A percentile compares a stretch with the other conserved stretches of the same genome.
Evolutionary conservation across 2,329 filamentous ascomycete genomes (phyloP).

Genomic region (Parastagonospora nodorum): DNA sequence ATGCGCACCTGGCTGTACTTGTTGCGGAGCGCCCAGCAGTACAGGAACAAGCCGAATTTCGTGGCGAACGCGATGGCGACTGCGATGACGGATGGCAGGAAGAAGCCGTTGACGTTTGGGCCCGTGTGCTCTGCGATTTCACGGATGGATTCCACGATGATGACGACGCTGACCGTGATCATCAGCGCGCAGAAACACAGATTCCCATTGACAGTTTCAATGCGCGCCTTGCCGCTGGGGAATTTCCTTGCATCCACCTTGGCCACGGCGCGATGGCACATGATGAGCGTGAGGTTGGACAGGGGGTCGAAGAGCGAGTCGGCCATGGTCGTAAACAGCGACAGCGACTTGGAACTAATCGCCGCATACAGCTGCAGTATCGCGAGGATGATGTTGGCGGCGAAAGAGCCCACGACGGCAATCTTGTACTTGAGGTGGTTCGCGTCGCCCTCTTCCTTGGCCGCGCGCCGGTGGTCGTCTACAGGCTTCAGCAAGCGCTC

Average conservation of each 20-base stretch:
- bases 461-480: slow-evolving; percentile 84
- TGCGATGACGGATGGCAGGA: slow-evolving; percentile 82
- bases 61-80: slow-evolving; percentile 83
- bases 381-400: slow-evolving; percentile 79
- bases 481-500: slow-evolving; percentile 89
- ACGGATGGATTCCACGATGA: slow-evolving; percentile 84
- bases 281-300: slow-evolving; percentile 84
- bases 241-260: slow-evolving; percentile 85
- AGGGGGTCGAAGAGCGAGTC: slow-evolving; percentile 93
- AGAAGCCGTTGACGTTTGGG: slow-evolving; percentile 65
- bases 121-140: slow-evolving; percentile 63
- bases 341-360: slow-evolving; percentile 84
- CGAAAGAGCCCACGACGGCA: slow-evolving; percentile 70
- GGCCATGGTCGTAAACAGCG: slow-evolving; percentile 96
- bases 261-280: slow-evolving; percentile 86
- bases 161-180: slow-evolving; percentile 87
- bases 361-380: slow-evolving; percentile 88
- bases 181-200: slow-evolving; percentile 97
- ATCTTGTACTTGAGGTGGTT: slow-evolving; percentile 79
- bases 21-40: slow-evolving; percentile 90
- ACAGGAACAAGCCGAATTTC: slow-evolving; percentile 82
- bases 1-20: slow-evolving; percentile 91
- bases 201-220: slow-evolving; percentile 95
- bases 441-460: slow-evolving; percentile 77
- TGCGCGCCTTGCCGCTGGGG: slow-evolving; percentile 88